Evolutionary conservation across 176 grass and related monocot species (phyloP).

Genomic region (Paspalum notatum): DNA sequence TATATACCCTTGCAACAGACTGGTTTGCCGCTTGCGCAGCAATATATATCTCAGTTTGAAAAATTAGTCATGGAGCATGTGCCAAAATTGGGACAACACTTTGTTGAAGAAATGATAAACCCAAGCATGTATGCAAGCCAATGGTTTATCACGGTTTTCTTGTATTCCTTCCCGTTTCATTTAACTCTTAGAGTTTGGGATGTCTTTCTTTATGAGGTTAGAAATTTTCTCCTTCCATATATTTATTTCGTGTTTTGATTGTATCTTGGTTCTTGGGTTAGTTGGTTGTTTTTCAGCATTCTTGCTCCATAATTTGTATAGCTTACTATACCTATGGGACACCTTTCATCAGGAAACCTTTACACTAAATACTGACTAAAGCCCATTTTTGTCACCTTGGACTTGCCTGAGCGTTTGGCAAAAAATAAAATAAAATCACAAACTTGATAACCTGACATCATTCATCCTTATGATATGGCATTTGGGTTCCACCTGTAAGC

Average conservation of each 20-base stretch:
- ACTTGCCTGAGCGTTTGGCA: too few relatives aligned
- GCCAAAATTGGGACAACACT: conserved; percentile 87
- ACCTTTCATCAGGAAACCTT: not conserved
- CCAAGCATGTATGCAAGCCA: conserved; percentile 98
- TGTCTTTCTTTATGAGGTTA: conserved; percentile 91
- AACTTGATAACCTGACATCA: too few relatives aligned
- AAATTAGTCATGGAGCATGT: conserved; percentile 80
- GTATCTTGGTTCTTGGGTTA: not conserved
- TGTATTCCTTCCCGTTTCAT: conserved; percentile 87
- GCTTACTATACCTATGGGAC: not conserved
- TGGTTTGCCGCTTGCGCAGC: conserved; percentile 83
- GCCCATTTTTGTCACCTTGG: too few relatives aligned
- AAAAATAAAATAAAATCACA: too few relatives aligned
- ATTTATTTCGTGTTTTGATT: conserved; percentile 16
- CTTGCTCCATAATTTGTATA: not conserved
- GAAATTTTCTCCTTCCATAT: conserved; percentile 30
- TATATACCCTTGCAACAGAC: conserved; percentile 41
- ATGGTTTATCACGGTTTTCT: conserved; percentile 98
- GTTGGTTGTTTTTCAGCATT: conserved; percentile 20
- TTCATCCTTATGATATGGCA: too few relatives aligned
- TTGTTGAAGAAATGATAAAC: conserved; percentile 94
- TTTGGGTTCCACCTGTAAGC: too few relatives aligned
- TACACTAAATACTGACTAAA: not conserved
- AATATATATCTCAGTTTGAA: conserved; percentile 83
- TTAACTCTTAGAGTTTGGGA: conserved; percentile 65